Evolutionary conservation across 257 asterid genomes (phyloP).

Genomic region (Solanum piurae): DNA sequence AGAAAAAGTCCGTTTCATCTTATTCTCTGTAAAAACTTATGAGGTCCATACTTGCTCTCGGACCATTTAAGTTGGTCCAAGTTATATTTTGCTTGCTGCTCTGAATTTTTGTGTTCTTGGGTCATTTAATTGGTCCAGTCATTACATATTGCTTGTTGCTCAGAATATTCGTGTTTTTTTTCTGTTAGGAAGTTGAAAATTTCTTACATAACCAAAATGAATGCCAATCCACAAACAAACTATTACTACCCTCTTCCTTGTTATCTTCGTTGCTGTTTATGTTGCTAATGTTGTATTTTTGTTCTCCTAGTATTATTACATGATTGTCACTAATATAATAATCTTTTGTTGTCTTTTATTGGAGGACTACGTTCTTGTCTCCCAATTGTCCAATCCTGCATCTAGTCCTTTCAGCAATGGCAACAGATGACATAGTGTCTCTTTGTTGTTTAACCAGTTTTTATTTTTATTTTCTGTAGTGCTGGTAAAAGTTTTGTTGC

Average conservation of each 20-base stretch:
- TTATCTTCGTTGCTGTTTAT: background rate
- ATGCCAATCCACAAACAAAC: background rate
- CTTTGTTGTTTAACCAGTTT: background rate
- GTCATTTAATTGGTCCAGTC: background rate
- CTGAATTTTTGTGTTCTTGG: background rate
- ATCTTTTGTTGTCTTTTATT: background rate
- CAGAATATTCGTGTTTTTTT: background rate
- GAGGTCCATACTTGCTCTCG: background rate
- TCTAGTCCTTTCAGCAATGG: background rate
- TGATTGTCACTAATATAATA: background rate
- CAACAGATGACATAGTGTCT: background rate
- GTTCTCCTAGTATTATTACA: background rate
- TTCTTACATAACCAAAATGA: background rate
- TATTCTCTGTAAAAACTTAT: background rate
- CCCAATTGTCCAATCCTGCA: background rate
- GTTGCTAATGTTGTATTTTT: background rate
- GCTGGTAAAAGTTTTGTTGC: constrained; percentile 99
- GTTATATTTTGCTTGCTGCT: background rate
- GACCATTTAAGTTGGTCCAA: background rate
- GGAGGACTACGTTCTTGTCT: background rate
- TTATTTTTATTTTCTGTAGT: constrained; percentile 22
- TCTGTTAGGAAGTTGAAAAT: background rate
- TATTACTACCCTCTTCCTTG: background rate
- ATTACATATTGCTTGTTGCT: background rate
- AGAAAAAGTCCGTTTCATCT: background rate